phyloP scores from a whole-genome alignment of 768 basidiomycete genomes.

The Tephrocybe sp. region DNA sequence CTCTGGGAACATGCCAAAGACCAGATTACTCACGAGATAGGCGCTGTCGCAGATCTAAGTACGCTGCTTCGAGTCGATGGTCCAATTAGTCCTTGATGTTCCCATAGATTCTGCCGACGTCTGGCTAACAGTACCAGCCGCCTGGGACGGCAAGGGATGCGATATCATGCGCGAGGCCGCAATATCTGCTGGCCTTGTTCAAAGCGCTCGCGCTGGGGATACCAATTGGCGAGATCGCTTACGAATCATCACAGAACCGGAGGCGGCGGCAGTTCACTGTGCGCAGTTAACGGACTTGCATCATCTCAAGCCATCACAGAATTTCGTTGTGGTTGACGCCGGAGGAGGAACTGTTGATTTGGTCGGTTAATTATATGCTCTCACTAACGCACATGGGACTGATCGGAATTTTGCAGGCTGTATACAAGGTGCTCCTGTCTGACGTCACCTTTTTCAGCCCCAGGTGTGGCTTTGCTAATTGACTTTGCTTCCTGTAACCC shows the following conservation, averaged over 20 bases:
- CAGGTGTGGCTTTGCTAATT: constrained; percentile 4
- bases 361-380: constrained; percentile 14
- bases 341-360: constrained; percentile 76
- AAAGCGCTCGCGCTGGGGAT: constrained; percentile 69
- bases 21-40: constrained; percentile 85
- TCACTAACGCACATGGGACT: constrained; percentile 23
- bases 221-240: constrained; percentile 77
- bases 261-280: constrained; percentile 92
- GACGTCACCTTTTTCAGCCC: constrained; percentile 1
- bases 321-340: constrained; percentile 91
- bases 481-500: constrained; percentile 21
- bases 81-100: constrained; percentile 10
- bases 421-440: constrained; percentile 45
- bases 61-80: constrained; percentile 24
- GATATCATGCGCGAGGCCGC: constrained; percentile 86
- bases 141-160: constrained; percentile 87
- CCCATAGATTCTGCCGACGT: constrained; percentile 76
- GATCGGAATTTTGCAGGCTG: constrained; percentile 34
- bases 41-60: constrained; percentile 85
- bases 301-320: constrained; percentile 76
- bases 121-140: constrained; percentile 85
- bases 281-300: constrained; percentile 80
- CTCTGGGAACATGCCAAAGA: constrained; percentile 88
- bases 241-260: constrained; percentile 79
- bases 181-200: constrained; percentile 78